Percentiles rank a stretch among this genome's conserved stretches.
These are phyloP conservation scores for Bauhinia variegata DNA, from an alignment of 306 rosid genomes.

Conservation along the genomic window DNA sequence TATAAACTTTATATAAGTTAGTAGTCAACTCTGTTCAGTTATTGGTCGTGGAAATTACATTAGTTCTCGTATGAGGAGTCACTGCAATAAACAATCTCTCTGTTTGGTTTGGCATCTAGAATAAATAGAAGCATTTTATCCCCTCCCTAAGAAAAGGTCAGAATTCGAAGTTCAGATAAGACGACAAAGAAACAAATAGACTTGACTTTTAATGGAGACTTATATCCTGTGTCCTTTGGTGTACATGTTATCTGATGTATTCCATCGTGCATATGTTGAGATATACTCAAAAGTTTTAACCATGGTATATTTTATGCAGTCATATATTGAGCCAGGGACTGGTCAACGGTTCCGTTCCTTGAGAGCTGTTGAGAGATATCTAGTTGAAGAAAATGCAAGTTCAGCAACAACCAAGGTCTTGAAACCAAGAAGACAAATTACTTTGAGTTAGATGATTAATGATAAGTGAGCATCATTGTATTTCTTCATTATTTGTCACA, in stretches of 20 bases:
- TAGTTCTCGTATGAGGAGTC: neutral
- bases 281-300: slow-evolving; percentile 15
- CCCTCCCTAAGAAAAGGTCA: no score
- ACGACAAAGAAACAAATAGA: neutral
- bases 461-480: slow-evolving; percentile 17
- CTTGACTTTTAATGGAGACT: neutral
- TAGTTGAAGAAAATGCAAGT: slow-evolving; percentile 35
- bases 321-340: slow-evolving; percentile 45
- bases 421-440: slow-evolving; percentile 27
- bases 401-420: slow-evolving; percentile 41
- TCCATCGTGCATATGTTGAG: neutral
- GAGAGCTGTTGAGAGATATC: slow-evolving; percentile 48
- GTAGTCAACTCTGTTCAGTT: neutral
- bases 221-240: slow-evolving; percentile 1
- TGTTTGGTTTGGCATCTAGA: slow-evolving; percentile 18
- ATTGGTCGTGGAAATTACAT: slow-evolving; percentile 15
- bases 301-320: slow-evolving; percentile 43
- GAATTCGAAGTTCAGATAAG: neutral
- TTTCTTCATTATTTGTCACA: slow-evolving; percentile 21
- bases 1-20: neutral
- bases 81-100: neutral
- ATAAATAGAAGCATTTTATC: slow-evolving; percentile 1
- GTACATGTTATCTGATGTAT: slow-evolving; percentile 13
- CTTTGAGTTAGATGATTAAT: slow-evolving; percentile 19
- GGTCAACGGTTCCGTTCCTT: slow-evolving; percentile 45